Conservation (phyloP, 106 monocot species). For the Xerophyta viscosa region DNA sequence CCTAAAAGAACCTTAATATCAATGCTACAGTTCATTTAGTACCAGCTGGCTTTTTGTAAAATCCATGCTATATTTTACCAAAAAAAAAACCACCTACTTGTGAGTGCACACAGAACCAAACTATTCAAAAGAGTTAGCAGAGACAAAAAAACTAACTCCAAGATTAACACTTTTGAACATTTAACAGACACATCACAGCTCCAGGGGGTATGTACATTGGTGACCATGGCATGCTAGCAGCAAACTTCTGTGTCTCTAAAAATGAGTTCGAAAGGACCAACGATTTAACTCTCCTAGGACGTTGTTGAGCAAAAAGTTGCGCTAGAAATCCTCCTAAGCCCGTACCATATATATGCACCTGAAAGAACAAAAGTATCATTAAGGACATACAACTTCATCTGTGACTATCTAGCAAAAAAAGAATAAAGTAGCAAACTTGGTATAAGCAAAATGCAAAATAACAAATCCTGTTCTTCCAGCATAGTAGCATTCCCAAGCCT, state of each 20-base stretch:
- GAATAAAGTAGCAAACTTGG: not conserved
- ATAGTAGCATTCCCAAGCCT: no score
- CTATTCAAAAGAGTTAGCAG: no score
- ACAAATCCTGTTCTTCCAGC: no score
- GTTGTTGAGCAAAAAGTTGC: conserved; percentile 84
- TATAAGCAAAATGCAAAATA: not conserved
- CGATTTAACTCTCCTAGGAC: conserved; percentile 90
- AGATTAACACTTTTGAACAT: not conserved
- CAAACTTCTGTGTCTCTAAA: conserved; percentile 80
- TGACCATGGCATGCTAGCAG: conserved; percentile 92
- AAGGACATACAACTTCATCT: not conserved
- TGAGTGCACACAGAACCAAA: no score
- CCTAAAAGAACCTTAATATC: no score
- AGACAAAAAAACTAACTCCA: no score
- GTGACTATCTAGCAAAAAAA: no score
- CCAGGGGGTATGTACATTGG: conserved; percentile 51
- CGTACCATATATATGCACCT: conserved; percentile 98
- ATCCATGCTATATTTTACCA: no score
- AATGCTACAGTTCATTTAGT: no score
- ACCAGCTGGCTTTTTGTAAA: no score
- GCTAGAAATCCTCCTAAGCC: conserved; percentile 95
- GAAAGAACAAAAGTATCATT: not conserved
- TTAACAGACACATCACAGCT: not conserved
- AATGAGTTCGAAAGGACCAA: conserved; percentile 93
- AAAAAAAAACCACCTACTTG: no score